Conservation (phyloP, 352 stramenopile species). For the Poterioochromonas sp. region DNA sequence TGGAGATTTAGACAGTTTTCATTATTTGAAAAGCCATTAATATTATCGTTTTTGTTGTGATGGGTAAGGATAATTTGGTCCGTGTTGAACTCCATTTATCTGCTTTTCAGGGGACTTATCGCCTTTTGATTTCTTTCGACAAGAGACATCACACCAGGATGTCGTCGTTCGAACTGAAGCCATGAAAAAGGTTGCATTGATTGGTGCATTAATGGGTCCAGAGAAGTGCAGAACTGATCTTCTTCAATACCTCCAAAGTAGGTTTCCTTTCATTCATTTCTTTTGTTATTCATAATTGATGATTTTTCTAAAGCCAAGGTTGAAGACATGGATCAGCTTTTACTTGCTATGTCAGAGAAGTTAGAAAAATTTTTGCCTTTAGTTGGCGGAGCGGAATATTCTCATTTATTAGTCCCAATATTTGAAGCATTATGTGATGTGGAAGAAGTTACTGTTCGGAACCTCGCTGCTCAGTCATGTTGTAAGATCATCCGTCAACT, state of each 20-base stretch:
- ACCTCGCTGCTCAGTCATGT: no score
- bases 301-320: constrained; percentile 19
- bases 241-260: constrained; percentile 15
- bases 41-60: no score
- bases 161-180: constrained; percentile 15
- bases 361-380: constrained; percentile 12
- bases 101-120: constrained; percentile 20
- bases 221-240: constrained; percentile 3
- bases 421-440: constrained; percentile 2
- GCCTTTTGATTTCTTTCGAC: constrained; percentile 25
- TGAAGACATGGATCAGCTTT: constrained; percentile 13
- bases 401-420: constrained; percentile 14
- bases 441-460: constrained; percentile 17
- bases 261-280: background rate
- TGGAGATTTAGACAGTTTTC: no score
- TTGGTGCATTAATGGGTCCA: constrained; percentile 6
- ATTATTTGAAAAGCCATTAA: no score
- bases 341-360: background rate
- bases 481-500: background rate
- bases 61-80: no score
- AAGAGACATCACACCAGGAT: constrained; percentile 15
- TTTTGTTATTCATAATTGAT: background rate
- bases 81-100: background rate
- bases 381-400: constrained; percentile 15
- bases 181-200: background rate